Percentiles rank a stretch among this genome's conserved stretches.
Evolutionary conservation across 495 filamentous ascomycete genomes (phyloP).

Genomic region (Aspergillus cristatus): DNA sequence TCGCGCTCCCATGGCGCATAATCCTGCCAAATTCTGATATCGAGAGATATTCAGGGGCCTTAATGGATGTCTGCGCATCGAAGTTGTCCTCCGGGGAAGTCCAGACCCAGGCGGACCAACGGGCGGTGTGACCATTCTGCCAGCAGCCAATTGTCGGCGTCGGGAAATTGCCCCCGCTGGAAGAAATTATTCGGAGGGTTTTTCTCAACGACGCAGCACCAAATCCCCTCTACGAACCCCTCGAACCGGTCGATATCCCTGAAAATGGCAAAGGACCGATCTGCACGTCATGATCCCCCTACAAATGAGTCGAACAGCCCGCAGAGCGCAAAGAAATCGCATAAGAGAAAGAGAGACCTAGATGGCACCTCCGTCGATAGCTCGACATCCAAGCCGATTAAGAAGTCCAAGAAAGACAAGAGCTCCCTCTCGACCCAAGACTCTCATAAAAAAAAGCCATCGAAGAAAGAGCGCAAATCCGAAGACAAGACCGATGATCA

Average conservation of each 20-base stretch:
- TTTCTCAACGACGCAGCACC: conserved; percentile 2
- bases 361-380: conserved; percentile 18
- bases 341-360: conserved; percentile 32
- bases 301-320: conserved; percentile 13
- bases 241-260: background rate
- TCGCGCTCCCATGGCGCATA: conserved; percentile 14
- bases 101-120: conserved; percentile 12
- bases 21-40: background rate
- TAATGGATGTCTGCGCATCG: background rate
- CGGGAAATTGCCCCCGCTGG: conserved; percentile 9
- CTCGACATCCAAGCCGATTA: conserved; percentile 26
- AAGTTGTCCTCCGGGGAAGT: conserved; percentile 5
- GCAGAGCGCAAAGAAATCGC: conserved; percentile 16
- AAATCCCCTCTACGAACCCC: background rate
- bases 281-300: conserved; percentile 8
- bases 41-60: background rate
- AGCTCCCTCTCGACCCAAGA: conserved; percentile 9
- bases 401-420: conserved; percentile 30
- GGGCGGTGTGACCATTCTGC: conserved; percentile 16
- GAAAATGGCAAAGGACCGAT: conserved; percentile 22
- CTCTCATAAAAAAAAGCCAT: conserved; percentile 7
- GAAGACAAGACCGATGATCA: conserved; percentile 10
- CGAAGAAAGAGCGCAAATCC: conserved; percentile 18
- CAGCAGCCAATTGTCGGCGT: background rate
- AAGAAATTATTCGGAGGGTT: conserved; percentile 15